Evolutionary conservation across 192 early-diverging fungal genomes (phyloP).

Genomic region (Oehlia diaphana): DNA sequence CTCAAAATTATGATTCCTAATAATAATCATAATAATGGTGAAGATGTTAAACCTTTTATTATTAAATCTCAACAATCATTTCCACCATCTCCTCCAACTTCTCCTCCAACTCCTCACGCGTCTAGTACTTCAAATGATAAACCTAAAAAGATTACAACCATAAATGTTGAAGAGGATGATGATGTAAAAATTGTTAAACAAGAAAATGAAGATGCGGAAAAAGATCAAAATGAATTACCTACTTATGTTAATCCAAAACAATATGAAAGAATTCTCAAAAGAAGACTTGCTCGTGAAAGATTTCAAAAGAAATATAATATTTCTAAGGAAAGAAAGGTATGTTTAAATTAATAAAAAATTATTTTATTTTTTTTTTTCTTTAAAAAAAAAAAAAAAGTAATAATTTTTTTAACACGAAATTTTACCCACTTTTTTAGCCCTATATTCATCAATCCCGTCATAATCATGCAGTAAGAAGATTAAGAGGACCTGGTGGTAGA

Average conservation of each 20-base stretch:
- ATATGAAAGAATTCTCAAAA: constrained; percentile 92
- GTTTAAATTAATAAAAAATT: neutral
- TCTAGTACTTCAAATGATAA: neutral
- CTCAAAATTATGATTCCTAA: neutral
- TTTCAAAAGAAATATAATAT: constrained; percentile 69
- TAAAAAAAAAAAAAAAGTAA: no score
- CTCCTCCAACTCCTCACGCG: neutral
- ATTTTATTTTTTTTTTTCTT: neutral
- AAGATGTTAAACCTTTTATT: neutral
- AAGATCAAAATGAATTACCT: neutral
- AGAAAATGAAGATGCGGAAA: neutral
- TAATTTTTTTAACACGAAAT: no score
- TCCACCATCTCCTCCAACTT: neutral
- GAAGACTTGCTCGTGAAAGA: constrained; percentile 83
- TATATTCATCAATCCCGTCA: constrained; percentile 98
- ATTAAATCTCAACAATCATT: neutral
- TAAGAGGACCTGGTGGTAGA: constrained; percentile 94
- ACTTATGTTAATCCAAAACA: constrained; percentile 40
- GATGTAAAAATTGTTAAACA: neutral
- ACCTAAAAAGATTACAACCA: neutral
- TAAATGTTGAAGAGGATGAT: neutral
- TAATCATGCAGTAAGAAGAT: constrained; percentile 93
- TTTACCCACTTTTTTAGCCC: constrained; percentile 48
- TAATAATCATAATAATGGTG: neutral
- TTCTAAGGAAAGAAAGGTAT: constrained; percentile 19